phyloP scores from a whole-genome alignment of 1,284 basidiomycete genomes.

The Tilletia setariae region DNA sequence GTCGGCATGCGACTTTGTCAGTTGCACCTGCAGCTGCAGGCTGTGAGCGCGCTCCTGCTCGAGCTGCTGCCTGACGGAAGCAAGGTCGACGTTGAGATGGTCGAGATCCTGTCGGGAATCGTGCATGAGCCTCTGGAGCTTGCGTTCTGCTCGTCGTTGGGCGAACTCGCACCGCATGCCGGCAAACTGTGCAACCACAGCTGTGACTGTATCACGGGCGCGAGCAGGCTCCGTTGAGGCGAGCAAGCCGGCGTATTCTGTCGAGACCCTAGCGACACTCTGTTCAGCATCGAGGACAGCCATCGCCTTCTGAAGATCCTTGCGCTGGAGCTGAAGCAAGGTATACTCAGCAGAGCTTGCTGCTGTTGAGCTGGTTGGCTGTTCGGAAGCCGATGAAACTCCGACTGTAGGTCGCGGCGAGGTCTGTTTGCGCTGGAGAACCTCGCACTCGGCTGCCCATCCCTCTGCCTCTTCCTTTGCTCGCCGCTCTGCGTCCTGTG shows the following conservation, averaged over 20 bases:
- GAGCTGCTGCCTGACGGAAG: too few species aligned
- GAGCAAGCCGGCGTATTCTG: not conserved
- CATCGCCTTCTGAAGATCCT: too few species aligned
- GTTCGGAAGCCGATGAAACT: too few species aligned
- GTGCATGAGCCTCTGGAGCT: not conserved
- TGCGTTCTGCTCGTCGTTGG: not conserved
- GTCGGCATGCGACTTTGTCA: too few species aligned
- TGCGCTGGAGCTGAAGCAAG: too few species aligned
- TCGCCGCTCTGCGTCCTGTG: not conserved
- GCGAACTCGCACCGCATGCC: not conserved
- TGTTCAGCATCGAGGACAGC: not conserved
- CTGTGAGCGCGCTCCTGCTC: too few species aligned
- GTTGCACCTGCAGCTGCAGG: too few species aligned
- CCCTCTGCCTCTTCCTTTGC: constrained; percentile 11
- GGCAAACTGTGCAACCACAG: not conserved
- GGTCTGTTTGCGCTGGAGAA: not conserved
- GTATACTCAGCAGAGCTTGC: too few species aligned
- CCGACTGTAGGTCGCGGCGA: too few species aligned
- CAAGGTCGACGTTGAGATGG: too few species aligned
- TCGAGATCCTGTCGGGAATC: too few species aligned
- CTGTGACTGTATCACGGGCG: not conserved
- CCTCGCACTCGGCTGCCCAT: constrained; percentile 10
- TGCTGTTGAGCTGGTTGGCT: too few species aligned
- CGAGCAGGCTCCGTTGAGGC: not conserved
- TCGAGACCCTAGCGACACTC: not conserved